Percentiles rank a stretch among this genome's conserved stretches.
phyloP scores from a whole-genome alignment of 1,284 basidiomycete genomes.

The Grifola frondosa region DNA sequence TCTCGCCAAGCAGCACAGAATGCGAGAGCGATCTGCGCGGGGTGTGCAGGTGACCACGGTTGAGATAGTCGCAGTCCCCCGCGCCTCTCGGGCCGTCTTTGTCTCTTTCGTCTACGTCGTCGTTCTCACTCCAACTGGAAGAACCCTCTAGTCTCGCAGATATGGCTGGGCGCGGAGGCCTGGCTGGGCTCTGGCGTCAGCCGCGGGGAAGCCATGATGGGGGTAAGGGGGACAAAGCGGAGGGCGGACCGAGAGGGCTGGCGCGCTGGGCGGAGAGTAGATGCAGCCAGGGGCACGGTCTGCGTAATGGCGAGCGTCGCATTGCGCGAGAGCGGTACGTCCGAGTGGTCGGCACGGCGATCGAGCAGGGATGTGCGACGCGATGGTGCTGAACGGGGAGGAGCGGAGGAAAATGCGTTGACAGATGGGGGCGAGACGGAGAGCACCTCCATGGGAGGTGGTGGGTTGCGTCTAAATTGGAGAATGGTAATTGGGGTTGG shows the following conservation, averaged over 20 bases:
- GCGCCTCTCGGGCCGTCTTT: too few species aligned
- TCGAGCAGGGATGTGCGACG: constrained; percentile 19
- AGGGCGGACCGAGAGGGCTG: constrained; percentile 14
- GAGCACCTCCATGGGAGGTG: too few species aligned
- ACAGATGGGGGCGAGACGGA: constrained; percentile 16
- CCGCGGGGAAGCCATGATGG: constrained; percentile 59
- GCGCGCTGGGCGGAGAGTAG: constrained; percentile 11
- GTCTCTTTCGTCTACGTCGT: constrained; percentile 1
- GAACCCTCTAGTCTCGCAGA: too few species aligned
- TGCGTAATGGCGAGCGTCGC: constrained; percentile 1
- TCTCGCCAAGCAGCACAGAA: too few species aligned
- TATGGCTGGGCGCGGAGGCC: constrained; percentile 12
- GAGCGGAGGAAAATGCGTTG: constrained; percentile 13
- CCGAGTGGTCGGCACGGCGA: constrained; percentile 17
- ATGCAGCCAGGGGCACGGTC: constrained; percentile 14
- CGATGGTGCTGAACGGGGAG: not conserved
- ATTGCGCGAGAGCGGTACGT: constrained; percentile 6
- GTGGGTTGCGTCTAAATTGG: too few species aligned
- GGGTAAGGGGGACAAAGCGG: constrained; percentile 53
- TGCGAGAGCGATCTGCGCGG: too few species aligned
- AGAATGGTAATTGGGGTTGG: too few species aligned
- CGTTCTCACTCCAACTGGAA: too few species aligned
- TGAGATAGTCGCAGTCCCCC: constrained; percentile 9
- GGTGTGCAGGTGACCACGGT: too few species aligned
- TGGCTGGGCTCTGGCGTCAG: constrained; percentile 42